phyloP scores from a whole-genome alignment of 805 yeast genomes.

The Candida qinlingensis region DNA sequence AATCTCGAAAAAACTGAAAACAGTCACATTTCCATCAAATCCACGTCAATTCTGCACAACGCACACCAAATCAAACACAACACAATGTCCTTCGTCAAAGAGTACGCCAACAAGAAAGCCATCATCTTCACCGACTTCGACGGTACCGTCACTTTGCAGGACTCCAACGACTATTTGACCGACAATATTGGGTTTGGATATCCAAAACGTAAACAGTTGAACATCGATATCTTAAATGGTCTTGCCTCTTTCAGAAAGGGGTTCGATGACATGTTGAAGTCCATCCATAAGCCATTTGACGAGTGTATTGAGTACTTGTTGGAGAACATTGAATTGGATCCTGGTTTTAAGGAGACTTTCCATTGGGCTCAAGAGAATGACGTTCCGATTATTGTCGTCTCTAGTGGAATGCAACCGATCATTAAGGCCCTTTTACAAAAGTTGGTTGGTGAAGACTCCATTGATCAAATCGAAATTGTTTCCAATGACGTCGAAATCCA shows the following conservation, averaged over 20 bases:
- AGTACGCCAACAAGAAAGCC: slow-evolving; percentile 40
- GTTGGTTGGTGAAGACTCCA: slow-evolving; percentile 74
- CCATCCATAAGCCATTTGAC: slow-evolving; percentile 68
- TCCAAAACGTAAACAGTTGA: slow-evolving; percentile 57
- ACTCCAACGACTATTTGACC: slow-evolving; percentile 87
- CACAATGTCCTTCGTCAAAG: slow-evolving; percentile 21
- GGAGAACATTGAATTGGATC: slow-evolving; percentile 70
- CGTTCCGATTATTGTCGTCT: slow-evolving; percentile 82
- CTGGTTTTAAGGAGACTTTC: slow-evolving; percentile 82
- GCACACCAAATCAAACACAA: not conserved
- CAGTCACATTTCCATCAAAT: too few relatives aligned
- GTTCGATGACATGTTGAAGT: slow-evolving; percentile 77
- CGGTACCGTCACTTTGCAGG: slow-evolving; percentile 94
- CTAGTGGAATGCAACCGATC: slow-evolving; percentile 92
- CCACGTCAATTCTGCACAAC: too few relatives aligned
- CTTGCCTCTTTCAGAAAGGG: slow-evolving; percentile 73
- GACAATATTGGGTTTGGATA: slow-evolving; percentile 86
- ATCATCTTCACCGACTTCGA: slow-evolving; percentile 97
- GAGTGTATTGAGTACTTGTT: slow-evolving; percentile 73
- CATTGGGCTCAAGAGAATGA: slow-evolving; percentile 66
- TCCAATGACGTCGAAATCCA: slow-evolving; percentile 67
- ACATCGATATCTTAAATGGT: slow-evolving; percentile 68
- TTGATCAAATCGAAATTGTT: slow-evolving; percentile 67
- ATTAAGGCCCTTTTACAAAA: slow-evolving; percentile 70
- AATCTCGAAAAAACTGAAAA: too few relatives aligned